phyloP scores from a whole-genome alignment of 2,329 filamentous ascomycete genomes.

The Daldinia eschscholtzii region DNA sequence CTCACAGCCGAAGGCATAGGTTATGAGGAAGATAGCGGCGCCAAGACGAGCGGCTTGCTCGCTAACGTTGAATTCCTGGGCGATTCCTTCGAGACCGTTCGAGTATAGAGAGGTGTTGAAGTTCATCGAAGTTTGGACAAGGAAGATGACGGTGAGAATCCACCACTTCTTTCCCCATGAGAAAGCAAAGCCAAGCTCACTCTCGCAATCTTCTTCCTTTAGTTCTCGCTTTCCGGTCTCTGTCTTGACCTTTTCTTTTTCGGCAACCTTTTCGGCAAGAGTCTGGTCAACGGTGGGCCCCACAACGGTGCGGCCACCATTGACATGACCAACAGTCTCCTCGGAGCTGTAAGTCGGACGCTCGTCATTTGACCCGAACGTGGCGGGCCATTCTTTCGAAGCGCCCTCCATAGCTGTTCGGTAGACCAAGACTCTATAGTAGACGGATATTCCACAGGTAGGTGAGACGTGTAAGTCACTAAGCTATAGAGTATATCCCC shows the following conservation, averaged over 20 bases:
- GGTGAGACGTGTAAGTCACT: constrained; percentile 9
- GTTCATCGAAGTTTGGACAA: constrained; percentile 82
- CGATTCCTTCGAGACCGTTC: constrained; percentile 74
- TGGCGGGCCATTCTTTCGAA: constrained; percentile 37
- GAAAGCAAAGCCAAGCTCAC: constrained; percentile 74
- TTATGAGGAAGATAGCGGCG: constrained; percentile 81
- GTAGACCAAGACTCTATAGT: not conserved
- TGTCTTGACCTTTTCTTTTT: constrained; percentile 42
- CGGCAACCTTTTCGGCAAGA: constrained; percentile 37
- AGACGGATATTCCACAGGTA: constrained; percentile 3
- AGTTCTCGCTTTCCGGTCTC: constrained; percentile 49
- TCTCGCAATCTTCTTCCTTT: constrained; percentile 67
- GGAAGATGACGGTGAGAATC: constrained; percentile 78
- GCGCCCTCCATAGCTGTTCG: constrained; percentile 30
- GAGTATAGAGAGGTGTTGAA: constrained; percentile 82
- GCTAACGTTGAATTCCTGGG: constrained; percentile 75
- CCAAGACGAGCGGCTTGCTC: constrained; percentile 77
- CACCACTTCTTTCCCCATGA: constrained; percentile 76
- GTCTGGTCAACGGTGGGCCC: constrained; percentile 42
- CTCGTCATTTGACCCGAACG: constrained; percentile 34
- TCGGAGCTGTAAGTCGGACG: constrained; percentile 43
- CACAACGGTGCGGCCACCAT: constrained; percentile 32
- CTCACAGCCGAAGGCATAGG: constrained; percentile 89
- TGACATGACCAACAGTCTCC: constrained; percentile 38
- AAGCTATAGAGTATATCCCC: constrained; percentile 16